Base-by-base conservation (phyloP, 176 grass and related monocot genomes). In the Urochloa ruziziensis region DNA sequence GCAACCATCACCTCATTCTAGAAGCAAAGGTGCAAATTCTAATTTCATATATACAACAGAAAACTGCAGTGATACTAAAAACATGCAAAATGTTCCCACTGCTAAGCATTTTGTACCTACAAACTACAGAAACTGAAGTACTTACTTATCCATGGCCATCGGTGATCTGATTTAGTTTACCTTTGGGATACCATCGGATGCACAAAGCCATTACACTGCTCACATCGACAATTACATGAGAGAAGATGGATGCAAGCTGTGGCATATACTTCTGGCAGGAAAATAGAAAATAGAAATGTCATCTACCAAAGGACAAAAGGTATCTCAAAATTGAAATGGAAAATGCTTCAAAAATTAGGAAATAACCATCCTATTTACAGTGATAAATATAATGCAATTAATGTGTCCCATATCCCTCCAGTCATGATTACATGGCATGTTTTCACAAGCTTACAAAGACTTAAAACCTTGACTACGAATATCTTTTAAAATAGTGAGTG, bases 131-230 rank as follows among this genome's bases (percentile, higher is more conserved):
- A 75, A 48, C 29, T 29, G 15, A 23, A 67, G 39, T 64, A 49
- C 23, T 49, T n/a, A n/a, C n/a, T n/a, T 57, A 74, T 73, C 5
- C 43, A 73, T 33, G 14, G 17, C 15, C 14, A 81, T 25, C 15
- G 9, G 6, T 15, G 9, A 81, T 18, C 5, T 69, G 15, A 40
- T 28, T 83, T 58, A 6, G 15, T 32, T 88, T 89, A 97, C 91
- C 94, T 94, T 86, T 94, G 24, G 90, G 94, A 80, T 92, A 97
- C 91, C 90, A 97, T 72, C 91, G 85, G 47, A 94, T 78, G 67
- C 91, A 97, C 63, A 97, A 88, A 88, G 91, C 94, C 94, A 83
- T 94, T 78, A 97, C 77, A 82, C 94, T 97, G 70, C 94, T 97
- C 34, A 97, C 94, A 85, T 94, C 91, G 25, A 94, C 91, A 62